Conservation (phyloP, 2,329 filamentous ascomycete genomes). For the Verticillium isaacii region DNA sequence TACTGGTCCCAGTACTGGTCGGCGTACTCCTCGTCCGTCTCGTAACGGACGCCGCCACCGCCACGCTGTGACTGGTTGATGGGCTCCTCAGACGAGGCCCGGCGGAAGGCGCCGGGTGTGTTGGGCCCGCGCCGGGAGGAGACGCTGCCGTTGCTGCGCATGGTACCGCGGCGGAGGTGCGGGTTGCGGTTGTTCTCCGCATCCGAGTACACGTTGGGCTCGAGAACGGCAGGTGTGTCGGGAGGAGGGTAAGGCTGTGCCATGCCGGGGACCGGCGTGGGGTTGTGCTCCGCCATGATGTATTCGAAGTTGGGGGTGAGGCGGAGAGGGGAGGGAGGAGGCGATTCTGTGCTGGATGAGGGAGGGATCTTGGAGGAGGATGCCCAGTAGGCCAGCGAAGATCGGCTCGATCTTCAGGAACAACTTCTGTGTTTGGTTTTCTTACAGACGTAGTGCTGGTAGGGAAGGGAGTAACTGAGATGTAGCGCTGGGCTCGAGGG, state of each 20-base stretch:
- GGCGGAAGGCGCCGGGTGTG: neutral
- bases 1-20: conserved; percentile 9
- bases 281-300: conserved; percentile 9
- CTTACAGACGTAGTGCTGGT: neutral
- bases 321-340: conserved; percentile 2
- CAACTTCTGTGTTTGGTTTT: neutral
- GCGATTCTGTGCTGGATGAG: neutral
- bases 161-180: neutral
- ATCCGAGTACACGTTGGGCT: conserved; percentile 4
- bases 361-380: neutral
- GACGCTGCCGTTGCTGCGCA: neutral
- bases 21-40: conserved; percentile 8
- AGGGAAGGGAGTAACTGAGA: neutral
- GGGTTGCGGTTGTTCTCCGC: neutral
- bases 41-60: neutral
- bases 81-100: neutral
- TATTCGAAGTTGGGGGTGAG: conserved; percentile 3
- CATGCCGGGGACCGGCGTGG: conserved; percentile 3
- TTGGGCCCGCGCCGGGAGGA: neutral
- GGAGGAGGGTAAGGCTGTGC: conserved; percentile 8
- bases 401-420: neutral
- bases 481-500: neutral
- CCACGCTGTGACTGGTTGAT: neutral
- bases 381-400: neutral
- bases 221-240: conserved; percentile 10